These are phyloP conservation scores for Zygnema cylindricum DNA, from an alignment of 139 green algal species.

Conservation along the genomic window DNA sequence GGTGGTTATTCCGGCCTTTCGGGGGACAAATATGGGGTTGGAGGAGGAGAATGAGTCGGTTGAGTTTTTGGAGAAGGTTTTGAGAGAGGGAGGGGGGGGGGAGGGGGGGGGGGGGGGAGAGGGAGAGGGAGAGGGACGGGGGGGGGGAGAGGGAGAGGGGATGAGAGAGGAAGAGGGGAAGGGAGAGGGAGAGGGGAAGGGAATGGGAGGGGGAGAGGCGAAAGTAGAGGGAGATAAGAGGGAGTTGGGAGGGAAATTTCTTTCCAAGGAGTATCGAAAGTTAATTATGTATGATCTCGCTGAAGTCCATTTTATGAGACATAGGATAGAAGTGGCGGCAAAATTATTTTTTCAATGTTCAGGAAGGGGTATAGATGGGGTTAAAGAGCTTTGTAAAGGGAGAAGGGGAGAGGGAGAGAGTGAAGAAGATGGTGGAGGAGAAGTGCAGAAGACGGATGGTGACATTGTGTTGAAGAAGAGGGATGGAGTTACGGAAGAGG, in stretches of 20 bases:
- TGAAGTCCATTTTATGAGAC: slow-evolving; percentile 19
- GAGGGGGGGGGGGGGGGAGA: neutral
- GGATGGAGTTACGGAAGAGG: too few relatives aligned
- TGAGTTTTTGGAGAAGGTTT: neutral
- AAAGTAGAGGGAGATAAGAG: neutral
- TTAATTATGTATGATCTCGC: slow-evolving; percentile 25
- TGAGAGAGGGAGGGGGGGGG: neutral
- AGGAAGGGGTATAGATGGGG: too few relatives aligned
- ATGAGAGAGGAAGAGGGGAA: neutral
- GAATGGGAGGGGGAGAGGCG: neutral
- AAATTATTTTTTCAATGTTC: neutral
- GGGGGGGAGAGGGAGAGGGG: neutral
- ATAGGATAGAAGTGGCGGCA: neutral
- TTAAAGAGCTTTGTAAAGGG: too few relatives aligned
- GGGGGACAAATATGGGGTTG: neutral
- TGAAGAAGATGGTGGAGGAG: too few relatives aligned
- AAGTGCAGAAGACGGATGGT: too few relatives aligned
- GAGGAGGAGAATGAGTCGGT: neutral
- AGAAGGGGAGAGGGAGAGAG: too few relatives aligned
- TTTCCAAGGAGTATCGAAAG: neutral
- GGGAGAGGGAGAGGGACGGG: neutral
- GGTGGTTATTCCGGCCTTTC: neutral
- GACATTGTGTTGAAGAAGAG: too few relatives aligned
- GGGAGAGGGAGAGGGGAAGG: neutral
- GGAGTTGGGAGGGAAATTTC: neutral